Conservation (phyloP, 352 stramenopile genomes). For the Thalassiosira mediterranea region DNA sequence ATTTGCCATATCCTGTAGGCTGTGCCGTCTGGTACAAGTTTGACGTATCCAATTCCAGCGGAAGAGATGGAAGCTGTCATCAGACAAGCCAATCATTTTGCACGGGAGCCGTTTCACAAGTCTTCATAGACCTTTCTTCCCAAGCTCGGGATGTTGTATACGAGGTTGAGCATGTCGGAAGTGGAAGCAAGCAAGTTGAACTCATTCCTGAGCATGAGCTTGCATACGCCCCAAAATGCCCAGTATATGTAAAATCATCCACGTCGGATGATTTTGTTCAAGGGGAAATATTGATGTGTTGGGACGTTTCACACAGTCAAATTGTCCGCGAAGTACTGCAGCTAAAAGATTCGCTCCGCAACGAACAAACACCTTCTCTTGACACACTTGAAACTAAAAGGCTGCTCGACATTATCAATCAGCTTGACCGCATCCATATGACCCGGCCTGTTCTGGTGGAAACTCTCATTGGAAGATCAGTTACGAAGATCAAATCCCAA, state of each 20-base stretch:
- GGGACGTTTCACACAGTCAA: background rate
- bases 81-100: background rate
- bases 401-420: background rate
- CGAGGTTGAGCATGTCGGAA: slow-evolving; percentile 4
- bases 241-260: slow-evolving; percentile 9
- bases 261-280: background rate
- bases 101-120: background rate
- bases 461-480: background rate
- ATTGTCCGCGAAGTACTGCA: background rate
- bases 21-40: slow-evolving; percentile 5
- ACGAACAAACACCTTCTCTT: background rate
- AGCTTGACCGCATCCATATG: slow-evolving; percentile 2
- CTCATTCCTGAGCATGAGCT: background rate
- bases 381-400: background rate
- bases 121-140: background rate
- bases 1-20: slow-evolving; percentile 2
- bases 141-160: background rate
- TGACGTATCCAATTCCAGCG: background rate
- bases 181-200: background rate
- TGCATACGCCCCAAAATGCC: slow-evolving; percentile 3
- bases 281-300: slow-evolving; percentile 10
- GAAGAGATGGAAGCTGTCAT: background rate
- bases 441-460: background rate
- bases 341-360: background rate
- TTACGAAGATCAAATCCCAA: background rate